Evolutionary conservation across 2,329 filamentous ascomycete species (phyloP).

Genomic region (Sporothrix luriei): DNA sequence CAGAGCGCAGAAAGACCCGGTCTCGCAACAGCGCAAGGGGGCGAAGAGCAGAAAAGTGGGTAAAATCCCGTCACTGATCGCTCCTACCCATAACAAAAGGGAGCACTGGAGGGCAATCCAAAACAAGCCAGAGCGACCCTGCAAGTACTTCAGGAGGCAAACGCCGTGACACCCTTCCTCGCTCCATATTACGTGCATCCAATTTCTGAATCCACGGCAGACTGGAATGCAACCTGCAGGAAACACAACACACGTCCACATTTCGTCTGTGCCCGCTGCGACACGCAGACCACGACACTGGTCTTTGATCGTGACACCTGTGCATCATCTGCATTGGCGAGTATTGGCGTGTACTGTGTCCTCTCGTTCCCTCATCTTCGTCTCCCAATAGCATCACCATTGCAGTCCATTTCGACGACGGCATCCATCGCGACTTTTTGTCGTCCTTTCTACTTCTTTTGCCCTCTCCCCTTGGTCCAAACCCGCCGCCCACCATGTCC

Average conservation of each 20-base stretch:
- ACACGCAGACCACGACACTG: constrained; percentile 15
- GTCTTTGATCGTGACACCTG: constrained; percentile 12
- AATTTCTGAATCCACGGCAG: background rate
- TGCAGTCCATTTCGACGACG: background rate
- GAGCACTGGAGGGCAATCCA: constrained; percentile 14
- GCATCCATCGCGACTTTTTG: background rate
- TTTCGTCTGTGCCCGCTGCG: constrained; percentile 12
- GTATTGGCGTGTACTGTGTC: constrained; percentile 14
- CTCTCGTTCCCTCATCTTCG: background rate
- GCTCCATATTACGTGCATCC: background rate
- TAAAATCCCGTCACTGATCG: constrained; percentile 22
- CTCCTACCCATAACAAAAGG: constrained; percentile 11
- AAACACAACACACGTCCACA: constrained; percentile 17
- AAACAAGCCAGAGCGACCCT: constrained; percentile 12
- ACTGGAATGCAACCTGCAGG: constrained; percentile 21
- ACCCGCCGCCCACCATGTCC: constrained; percentile 51
- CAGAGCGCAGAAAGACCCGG: constrained; percentile 15
- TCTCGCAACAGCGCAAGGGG: constrained; percentile 11
- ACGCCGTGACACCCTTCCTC: background rate
- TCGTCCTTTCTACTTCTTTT: background rate
- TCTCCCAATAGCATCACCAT: background rate
- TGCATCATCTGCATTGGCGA: background rate
- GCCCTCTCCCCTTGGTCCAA: background rate
- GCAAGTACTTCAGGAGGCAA: constrained; percentile 6
- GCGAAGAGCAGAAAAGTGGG: constrained; percentile 25